Conservation (phyloP, 768 basidiomycete species). For the Leccinum broughii region DNA sequence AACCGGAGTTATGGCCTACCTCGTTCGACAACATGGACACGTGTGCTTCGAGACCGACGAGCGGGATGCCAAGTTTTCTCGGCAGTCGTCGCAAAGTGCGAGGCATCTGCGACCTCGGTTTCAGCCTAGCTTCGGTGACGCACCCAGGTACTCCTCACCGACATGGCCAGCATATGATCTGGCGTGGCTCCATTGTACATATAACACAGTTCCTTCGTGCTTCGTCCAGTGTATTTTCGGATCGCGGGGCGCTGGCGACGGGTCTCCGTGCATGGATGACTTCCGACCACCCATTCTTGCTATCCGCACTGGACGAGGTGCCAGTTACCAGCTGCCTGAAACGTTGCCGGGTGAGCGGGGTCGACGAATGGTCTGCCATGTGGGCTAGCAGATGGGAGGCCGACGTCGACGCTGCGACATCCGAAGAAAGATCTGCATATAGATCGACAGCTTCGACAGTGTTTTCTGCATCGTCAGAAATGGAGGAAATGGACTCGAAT, state of each 20-base stretch:
- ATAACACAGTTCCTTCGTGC: slow-evolving; percentile 58
- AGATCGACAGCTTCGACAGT: slow-evolving; percentile 47
- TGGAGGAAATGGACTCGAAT: slow-evolving; percentile 25
- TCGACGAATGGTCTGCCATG: slow-evolving; percentile 43
- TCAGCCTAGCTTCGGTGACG: background rate
- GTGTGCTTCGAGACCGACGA: slow-evolving; percentile 48
- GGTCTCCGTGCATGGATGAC: slow-evolving; percentile 31
- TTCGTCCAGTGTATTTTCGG: slow-evolving; percentile 27
- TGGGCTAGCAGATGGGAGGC: slow-evolving; percentile 56
- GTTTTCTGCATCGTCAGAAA: slow-evolving; percentile 33
- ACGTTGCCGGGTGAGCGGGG: slow-evolving; percentile 49
- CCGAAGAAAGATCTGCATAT: slow-evolving; percentile 54
- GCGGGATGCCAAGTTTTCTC: slow-evolving; percentile 52
- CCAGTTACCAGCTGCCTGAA: slow-evolving; percentile 41
- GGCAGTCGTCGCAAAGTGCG: slow-evolving; percentile 54
- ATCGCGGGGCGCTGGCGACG: slow-evolving; percentile 19
- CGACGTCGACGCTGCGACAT: slow-evolving; percentile 33
- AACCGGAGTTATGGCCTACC: slow-evolving; percentile 43
- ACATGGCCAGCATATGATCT: slow-evolving; percentile 86
- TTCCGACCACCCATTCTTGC: slow-evolving; percentile 29
- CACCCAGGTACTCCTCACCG: slow-evolving; percentile 45
- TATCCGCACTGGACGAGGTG: slow-evolving; percentile 15
- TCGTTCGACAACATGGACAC: slow-evolving; percentile 52
- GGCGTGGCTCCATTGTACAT: slow-evolving; percentile 64
- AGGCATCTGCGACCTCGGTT: slow-evolving; percentile 39